Evolutionary conservation across 2,329 filamentous ascomycete genomes (phyloP).

Genomic region (Paecilomyces formosus): DNA sequence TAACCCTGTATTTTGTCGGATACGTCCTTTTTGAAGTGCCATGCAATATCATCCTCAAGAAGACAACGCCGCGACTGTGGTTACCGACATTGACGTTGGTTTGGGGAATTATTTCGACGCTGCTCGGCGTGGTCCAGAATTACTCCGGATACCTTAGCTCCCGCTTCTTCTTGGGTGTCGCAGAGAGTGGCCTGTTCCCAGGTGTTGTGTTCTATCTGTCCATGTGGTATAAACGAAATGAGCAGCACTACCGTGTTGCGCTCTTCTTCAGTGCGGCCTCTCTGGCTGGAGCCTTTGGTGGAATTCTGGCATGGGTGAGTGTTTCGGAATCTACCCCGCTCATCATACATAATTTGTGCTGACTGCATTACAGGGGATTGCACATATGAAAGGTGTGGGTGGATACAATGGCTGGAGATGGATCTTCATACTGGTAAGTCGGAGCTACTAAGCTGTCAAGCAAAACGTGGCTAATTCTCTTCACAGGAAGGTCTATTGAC

Average conservation of each 20-base stretch:
- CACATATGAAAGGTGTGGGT: slow-evolving; percentile 39
- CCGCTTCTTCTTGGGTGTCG: slow-evolving; percentile 45
- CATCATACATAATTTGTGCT: neutral
- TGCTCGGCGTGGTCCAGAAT: slow-evolving; percentile 41
- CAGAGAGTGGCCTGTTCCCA: slow-evolving; percentile 48
- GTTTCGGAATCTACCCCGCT: neutral
- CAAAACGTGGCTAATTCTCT: neutral
- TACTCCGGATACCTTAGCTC: slow-evolving; percentile 42
- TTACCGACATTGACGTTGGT: slow-evolving; percentile 34
- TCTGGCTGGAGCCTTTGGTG: slow-evolving; percentile 54
- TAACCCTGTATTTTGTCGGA: slow-evolving; percentile 32
- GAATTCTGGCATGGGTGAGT: slow-evolving; percentile 47
- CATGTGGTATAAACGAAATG: slow-evolving; percentile 56
- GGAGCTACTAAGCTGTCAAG: neutral
- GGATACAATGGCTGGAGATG: slow-evolving; percentile 54
- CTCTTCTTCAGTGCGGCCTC: slow-evolving; percentile 54
- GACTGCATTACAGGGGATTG: slow-evolving; percentile 35
- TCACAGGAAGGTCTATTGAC: slow-evolving; percentile 61
- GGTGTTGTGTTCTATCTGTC: slow-evolving; percentile 52
- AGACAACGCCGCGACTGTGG: slow-evolving; percentile 22
- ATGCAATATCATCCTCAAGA: slow-evolving; percentile 34
- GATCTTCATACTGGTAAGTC: slow-evolving; percentile 52
- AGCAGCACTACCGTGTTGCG: slow-evolving; percentile 52
- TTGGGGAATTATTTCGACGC: slow-evolving; percentile 46
- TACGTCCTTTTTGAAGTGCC: slow-evolving; percentile 35